Base-by-base conservation (phyloP, 139 green algal species). In the Ettlia oleoabundans region DNA sequence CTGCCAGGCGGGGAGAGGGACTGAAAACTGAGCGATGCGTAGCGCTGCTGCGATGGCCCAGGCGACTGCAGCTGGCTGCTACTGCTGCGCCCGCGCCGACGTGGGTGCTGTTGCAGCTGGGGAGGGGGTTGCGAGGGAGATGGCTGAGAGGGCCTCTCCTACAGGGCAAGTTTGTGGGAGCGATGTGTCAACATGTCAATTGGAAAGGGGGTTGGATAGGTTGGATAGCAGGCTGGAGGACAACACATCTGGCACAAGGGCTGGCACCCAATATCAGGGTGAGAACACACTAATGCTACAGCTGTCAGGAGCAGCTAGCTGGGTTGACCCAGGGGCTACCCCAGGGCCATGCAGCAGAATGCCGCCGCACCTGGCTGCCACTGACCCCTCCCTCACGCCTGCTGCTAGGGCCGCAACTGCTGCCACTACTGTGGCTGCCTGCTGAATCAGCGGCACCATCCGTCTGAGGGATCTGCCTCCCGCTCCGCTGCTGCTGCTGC, bases 381-480 rank as follows among this genome's bases (percentile, higher is more conserved):
- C n/a, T n/a, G n/a, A n/a, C n/a, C n/a, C n/a, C n/a, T n/a, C n/a
- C n/a, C n/a, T n/a, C n/a, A n/a, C n/a, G 47, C 15, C 47, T 58
- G 47, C 47, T 58, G 47, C 47, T 15, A 15, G 47, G 10, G 47
- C 13, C 47, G n/a, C n/a, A n/a, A n/a, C n/a, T n/a, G 47, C 47
- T 58, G 47, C 47, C 15, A 15, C 47, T 58, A 15, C 53, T 38
- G 51, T 47, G 47, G 73, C 51, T 67, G 52, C 26, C 52, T 13
- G 15, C 33, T 18, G 35, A 51, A 43, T 90, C 87, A 8, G 30
- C 71, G 21, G 74, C 52, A 41, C 87, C 87, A 30, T 90, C 87
- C 24, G 85, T 42, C 40, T 88, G 82, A 2, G 82, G 82, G 15
- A 87, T 84, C 35, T 2, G 28, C 4, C 30, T n/a, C 35, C n/a